Percentiles rank a stretch among this genome's conserved stretches.
Evolutionary conservation across 331 rosid species (phyloP).

Genomic region (Rhamnella rubrinervis): DNA sequence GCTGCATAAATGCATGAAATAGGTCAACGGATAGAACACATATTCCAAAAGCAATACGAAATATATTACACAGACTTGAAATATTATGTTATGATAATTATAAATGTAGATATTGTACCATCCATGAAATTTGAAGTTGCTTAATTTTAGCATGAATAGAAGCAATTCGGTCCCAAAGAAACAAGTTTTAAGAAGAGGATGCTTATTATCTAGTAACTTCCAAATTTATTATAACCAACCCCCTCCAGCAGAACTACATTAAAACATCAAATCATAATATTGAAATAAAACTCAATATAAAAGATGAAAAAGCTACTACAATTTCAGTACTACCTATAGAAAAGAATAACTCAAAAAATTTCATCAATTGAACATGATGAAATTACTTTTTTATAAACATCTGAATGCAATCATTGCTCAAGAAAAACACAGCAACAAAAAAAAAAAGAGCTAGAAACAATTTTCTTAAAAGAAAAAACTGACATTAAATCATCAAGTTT

Average conservation of each 20-base stretch:
- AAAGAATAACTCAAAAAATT: too few species aligned
- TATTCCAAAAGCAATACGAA: not conserved
- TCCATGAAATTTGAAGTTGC: not conserved
- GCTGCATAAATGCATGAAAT: constrained; percentile 53
- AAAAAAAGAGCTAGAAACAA: too few species aligned
- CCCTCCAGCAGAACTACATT: too few species aligned
- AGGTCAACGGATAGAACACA: not conserved
- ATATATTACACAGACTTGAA: not conserved
- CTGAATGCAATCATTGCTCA: too few species aligned
- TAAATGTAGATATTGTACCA: not conserved
- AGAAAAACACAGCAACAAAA: too few species aligned
- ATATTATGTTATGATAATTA: not conserved
- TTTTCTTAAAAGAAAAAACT: too few species aligned
- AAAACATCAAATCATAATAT: not conserved
- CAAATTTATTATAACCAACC: too few species aligned
- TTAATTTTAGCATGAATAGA: not conserved
- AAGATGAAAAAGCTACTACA: too few species aligned
- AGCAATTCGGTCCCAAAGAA: not conserved
- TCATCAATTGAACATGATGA: too few species aligned
- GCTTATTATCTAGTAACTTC: not conserved
- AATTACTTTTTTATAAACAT: too few species aligned
- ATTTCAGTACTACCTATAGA: too few species aligned
- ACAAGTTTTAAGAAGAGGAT: not conserved
- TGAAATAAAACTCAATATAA: not conserved
- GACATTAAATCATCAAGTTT: too few species aligned